Percentiles rank a stretch among this genome's conserved stretches.
Evolutionary conservation across 2,329 filamentous ascomycete species (phyloP).

Genomic region (Xylariales sp.): DNA sequence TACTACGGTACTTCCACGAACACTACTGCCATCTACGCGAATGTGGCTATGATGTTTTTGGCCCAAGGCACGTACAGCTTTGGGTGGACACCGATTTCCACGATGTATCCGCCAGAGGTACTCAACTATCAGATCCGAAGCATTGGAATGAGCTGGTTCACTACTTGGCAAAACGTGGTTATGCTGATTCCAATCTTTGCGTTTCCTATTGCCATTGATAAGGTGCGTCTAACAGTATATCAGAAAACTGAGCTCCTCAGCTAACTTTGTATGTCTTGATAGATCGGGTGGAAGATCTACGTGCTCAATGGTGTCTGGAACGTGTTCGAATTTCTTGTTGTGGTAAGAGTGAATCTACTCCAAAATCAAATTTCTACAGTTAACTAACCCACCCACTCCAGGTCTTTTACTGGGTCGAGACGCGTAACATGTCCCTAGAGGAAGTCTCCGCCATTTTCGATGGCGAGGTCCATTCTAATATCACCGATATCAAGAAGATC

Average conservation of each 20-base stretch:
- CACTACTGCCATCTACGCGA: slow-evolving; percentile 9
- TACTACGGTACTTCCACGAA: slow-evolving; percentile 4
- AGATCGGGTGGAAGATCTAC: slow-evolving; percentile 18
- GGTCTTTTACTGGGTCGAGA: slow-evolving; percentile 16
- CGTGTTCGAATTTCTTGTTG: slow-evolving; percentile 12
- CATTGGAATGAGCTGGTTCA: slow-evolving; percentile 24
- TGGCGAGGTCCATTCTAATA: slow-evolving; percentile 1
- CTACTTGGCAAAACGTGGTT: slow-evolving; percentile 10
- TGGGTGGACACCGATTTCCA: slow-evolving; percentile 21
- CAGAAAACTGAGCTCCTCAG: too few relatives aligned
- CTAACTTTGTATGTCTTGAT: too few relatives aligned
- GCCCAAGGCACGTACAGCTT: slow-evolving; percentile 22
- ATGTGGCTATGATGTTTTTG: slow-evolving; percentile 20
- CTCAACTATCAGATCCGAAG: slow-evolving; percentile 22
- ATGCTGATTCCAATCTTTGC: slow-evolving; percentile 8
- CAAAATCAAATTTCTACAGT: too few relatives aligned
- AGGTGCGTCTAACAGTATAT: too few relatives aligned
- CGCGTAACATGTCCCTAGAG: slow-evolving; percentile 14
- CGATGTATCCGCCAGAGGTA: slow-evolving; percentile 22
- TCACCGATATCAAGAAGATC: background rate
- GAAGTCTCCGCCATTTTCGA: slow-evolving; percentile 10
- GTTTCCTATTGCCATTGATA: slow-evolving; percentile 15
- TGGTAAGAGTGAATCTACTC: too few relatives aligned
- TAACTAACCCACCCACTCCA: too few relatives aligned
- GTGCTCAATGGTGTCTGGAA: slow-evolving; percentile 19